These are phyloP conservation scores for Pseudomicrostroma phylloplanum DNA, from an alignment of 1,284 basidiomycete genomes.

Conservation along the genomic window DNA sequence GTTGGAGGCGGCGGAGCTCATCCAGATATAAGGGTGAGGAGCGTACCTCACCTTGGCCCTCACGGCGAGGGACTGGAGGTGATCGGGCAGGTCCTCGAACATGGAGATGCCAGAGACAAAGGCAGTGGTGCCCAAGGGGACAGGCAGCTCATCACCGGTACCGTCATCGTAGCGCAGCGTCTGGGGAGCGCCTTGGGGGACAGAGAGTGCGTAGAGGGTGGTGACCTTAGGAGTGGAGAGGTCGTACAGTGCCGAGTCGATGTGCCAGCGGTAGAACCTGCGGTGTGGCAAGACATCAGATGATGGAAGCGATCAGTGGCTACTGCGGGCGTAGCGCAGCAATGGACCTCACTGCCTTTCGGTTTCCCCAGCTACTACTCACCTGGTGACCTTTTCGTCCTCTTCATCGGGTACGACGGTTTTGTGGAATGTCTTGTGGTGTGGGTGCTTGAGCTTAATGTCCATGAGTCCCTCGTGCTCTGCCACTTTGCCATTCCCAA, in stretches of 20 bases:
- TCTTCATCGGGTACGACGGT: constrained; percentile 70
- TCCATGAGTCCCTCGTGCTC: constrained; percentile 20
- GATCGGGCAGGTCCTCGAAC: constrained; percentile 71
- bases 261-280: constrained; percentile 73
- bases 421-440: constrained; percentile 83
- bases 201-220: constrained; percentile 71
- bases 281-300: too few relatives aligned
- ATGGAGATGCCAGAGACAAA: constrained; percentile 65
- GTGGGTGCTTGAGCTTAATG: constrained; percentile 62
- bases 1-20: constrained; percentile 66
- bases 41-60: constrained; percentile 19
- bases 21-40: constrained; percentile 68
- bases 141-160: constrained; percentile 70
- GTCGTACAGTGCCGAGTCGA: constrained; percentile 84
- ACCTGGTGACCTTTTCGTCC: constrained; percentile 75
- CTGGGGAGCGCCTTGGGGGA: constrained; percentile 67
- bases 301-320: too few relatives aligned
- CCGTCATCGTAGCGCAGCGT: constrained; percentile 79
- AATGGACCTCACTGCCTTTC: too few relatives aligned
- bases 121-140: constrained; percentile 79
- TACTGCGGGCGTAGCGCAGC: too few relatives aligned
- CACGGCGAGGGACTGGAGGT: constrained; percentile 77
- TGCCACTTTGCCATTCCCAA: constrained; percentile 43
- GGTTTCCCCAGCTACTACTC: background rate
- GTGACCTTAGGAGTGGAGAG: constrained; percentile 73